A percentile compares a stretch with the other conserved stretches of the same genome.
phyloP scores from a whole-genome alignment of 306 rosid genomes.

The Gastrolobium villosum region DNA sequence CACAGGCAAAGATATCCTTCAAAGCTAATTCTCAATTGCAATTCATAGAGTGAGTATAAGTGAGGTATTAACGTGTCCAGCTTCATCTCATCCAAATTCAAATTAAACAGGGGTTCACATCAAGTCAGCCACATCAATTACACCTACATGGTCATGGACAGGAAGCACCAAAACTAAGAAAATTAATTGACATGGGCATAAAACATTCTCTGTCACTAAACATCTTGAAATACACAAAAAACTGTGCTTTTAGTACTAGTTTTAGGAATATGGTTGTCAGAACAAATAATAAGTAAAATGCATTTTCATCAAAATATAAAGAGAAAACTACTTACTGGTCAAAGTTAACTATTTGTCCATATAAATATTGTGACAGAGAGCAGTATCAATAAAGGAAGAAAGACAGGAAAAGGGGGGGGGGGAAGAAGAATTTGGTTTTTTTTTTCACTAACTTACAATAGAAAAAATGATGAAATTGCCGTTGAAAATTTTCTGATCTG shows the following conservation, averaged over 20 bases:
- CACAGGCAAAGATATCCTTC: no score
- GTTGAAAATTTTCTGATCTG: constrained; percentile 8
- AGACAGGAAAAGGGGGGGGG: neutral
- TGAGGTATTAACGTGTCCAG: no score
- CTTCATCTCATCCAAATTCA: no score
- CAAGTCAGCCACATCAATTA: no score
- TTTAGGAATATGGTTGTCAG: constrained; percentile 11
- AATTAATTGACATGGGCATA: neutral
- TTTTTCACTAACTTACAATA: neutral
- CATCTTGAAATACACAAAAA: neutral
- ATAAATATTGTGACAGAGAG: neutral
- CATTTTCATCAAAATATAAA: neutral
- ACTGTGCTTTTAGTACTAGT: neutral
- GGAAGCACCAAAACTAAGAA: constrained; percentile 7
- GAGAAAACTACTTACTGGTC: neutral
- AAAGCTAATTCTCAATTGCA: no score
- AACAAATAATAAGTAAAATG: neutral
- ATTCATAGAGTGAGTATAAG: no score
- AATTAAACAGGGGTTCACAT: no score
- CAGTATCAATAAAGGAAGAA: neutral
- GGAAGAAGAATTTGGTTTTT: neutral
- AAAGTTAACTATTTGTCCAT: neutral
- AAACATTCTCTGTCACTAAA: neutral
- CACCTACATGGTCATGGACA: neutral
- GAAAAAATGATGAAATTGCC: neutral